Evolutionary conservation across 306 rosid genomes (phyloP), one percentile per base, ranked within the genome.

Genomic region (Sechiopsis laciniata): DNA sequence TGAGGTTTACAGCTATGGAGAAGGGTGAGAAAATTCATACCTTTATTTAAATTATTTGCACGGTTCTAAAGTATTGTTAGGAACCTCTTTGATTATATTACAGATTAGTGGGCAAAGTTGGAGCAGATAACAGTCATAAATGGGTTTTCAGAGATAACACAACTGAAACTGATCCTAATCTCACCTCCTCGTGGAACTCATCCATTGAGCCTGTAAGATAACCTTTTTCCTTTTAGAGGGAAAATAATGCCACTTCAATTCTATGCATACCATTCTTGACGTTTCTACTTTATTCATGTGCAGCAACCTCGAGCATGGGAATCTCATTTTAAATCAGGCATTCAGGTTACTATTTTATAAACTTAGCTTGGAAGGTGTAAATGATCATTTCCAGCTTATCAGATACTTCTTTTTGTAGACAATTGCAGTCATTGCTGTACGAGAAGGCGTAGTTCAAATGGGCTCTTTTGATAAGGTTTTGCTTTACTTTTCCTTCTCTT

Each of bases 221-320:
- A 21, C 13, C 46, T 15, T 74, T 10, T 20, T 45, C 64, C 66
- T 57, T 57, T 20, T 62, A n/a, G 26, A 74, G 37, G 37, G 37
- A 32, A 32, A 32, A 1, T 32, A 32, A 32, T 32, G 37, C 46
- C 57, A 15, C 26, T 22, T 58, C 9, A 74, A 57, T 40, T 35
- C 57, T 40, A 56, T 2, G 66, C 9, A 6, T 20, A 54, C 32
- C 48, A 48, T 73, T 58, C 55, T 73, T 56, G 26, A 51, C 20
- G 48, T 4, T 29, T 59, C 55, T 61, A 53, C 19, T 65, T 26
- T 77, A 22, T 45, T 74, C 58, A 54, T 29, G 45, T 24, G 54
- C 81, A 93, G 98, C 91, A 87, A 81, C 98, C 98, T 72, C 84
- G 83, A 56, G 96, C 96, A 17, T 93, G 96, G 98, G 90, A 85